phyloP scores from a whole-genome alignment of 1,284 basidiomycete species.

The Ustilago trichophora region DNA sequence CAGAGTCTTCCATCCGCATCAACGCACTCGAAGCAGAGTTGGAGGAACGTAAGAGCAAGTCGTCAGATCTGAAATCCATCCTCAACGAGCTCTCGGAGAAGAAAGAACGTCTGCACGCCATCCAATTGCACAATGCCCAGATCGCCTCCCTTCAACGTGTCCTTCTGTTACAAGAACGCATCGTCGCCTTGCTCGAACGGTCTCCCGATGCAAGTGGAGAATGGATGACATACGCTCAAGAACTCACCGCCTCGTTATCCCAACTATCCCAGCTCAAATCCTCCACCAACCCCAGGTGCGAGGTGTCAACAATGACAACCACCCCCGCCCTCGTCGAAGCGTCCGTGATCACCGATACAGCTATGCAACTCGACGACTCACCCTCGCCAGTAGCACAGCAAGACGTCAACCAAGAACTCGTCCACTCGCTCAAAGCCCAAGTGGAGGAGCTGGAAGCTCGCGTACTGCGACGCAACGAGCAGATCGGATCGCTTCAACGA shows the following conservation, averaged over 20 bases:
- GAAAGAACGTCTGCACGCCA: constrained; percentile 16
- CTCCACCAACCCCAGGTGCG: too few relatives aligned
- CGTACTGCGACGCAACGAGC: constrained; percentile 40
- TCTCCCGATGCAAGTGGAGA: not conserved
- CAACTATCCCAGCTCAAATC: not conserved
- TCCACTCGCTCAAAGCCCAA: not conserved
- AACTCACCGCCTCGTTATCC: constrained; percentile 5
- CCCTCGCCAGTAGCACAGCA: too few relatives aligned
- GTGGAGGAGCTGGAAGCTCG: constrained; percentile 28
- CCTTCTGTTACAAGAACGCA: constrained; percentile 10
- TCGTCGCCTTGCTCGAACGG: constrained; percentile 16
- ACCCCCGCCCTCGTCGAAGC: too few relatives aligned
- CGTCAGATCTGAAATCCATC: constrained; percentile 3
- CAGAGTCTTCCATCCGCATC: not conserved
- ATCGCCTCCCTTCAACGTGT: constrained; percentile 5
- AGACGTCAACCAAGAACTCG: too few relatives aligned
- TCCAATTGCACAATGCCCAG: constrained; percentile 13
- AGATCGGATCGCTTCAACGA: constrained; percentile 43
- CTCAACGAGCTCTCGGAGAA: constrained; percentile 17
- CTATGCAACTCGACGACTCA: too few relatives aligned
- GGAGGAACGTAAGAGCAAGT: not conserved
- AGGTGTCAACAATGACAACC: too few relatives aligned
- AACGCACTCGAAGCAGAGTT: not conserved
- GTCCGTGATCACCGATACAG: too few relatives aligned
- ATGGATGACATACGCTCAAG: constrained; percentile 7